Percentiles rank a stretch among this genome's conserved stretches.
phyloP scores from a whole-genome alignment of 2,329 filamentous ascomycete genomes.

The Hypoxylon sp. region DNA sequence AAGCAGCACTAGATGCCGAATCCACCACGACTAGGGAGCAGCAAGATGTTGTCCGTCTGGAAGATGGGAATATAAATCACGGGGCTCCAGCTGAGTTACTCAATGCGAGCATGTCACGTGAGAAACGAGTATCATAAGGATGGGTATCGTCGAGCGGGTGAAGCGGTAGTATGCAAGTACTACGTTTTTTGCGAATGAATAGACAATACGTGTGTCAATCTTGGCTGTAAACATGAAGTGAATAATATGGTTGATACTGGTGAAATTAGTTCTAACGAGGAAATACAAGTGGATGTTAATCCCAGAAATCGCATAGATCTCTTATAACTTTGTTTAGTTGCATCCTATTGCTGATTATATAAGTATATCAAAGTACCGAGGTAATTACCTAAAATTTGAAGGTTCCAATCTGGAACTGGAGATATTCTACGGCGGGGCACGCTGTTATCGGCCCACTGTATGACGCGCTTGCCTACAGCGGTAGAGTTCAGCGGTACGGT shows the following conservation, averaged over 20 bases:
- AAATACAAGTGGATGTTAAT: neutral
- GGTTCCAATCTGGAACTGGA: neutral
- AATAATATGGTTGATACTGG: constrained; percentile 2
- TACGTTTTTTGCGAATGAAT: neutral
- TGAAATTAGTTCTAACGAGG: neutral
- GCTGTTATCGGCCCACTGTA: constrained; percentile 32
- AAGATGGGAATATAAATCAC: constrained; percentile 3
- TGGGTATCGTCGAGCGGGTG: neutral
- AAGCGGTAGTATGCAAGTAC: neutral
- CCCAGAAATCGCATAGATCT: neutral
- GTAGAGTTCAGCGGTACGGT: neutral
- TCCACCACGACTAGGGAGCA: constrained; percentile 37
- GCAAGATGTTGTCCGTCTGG: constrained; percentile 13
- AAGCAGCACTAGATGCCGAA: constrained; percentile 47
- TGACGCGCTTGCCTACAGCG: constrained; percentile 20
- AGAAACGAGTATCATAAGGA: constrained; percentile 26
- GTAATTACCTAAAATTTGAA: neutral
- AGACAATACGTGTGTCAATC: neutral
- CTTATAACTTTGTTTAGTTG: neutral
- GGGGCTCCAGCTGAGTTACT: constrained; percentile 5
- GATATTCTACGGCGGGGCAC: constrained; percentile 24
- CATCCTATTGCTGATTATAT: neutral
- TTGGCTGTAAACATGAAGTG: neutral
- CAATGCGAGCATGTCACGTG: constrained; percentile 1
- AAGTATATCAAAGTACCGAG: too few relatives aligned